phyloP scores from a whole-genome alignment of 305 asterid genomes.

The Fraxinus angustifolia region DNA sequence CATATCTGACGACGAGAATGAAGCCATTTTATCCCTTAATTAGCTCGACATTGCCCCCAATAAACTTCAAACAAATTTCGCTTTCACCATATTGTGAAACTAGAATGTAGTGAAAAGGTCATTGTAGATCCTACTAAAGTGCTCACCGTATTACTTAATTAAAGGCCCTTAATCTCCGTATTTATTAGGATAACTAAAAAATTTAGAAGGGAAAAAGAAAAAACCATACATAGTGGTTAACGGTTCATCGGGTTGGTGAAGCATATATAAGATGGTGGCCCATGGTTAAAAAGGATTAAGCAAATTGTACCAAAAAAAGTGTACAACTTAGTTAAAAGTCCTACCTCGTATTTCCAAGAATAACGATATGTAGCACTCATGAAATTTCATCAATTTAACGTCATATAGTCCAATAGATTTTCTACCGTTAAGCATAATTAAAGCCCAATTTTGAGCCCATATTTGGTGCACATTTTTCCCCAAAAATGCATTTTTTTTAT shows the following conservation, averaged over 20 bases:
- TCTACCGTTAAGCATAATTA: not conserved
- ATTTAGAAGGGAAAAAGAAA: not conserved
- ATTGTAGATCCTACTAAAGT: not conserved
- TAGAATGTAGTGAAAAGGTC: not conserved
- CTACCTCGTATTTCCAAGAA: not conserved
- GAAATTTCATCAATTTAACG: not conserved
- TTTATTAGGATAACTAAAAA: not conserved
- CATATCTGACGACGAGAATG: not conserved
- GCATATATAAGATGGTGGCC: not conserved
- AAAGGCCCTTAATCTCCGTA: not conserved
- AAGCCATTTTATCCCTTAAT: not conserved
- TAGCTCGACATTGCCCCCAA: not conserved
- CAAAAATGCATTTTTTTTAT: no score
- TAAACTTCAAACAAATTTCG: not conserved
- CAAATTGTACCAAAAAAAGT: no score
- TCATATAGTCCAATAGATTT: not conserved
- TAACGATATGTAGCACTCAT: not conserved
- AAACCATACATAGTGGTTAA: not conserved
- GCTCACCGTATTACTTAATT: not conserved
- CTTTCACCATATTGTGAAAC: not conserved
- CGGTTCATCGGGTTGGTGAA: not conserved
- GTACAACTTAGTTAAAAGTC: no score
- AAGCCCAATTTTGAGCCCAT: no score
- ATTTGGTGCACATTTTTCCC: no score
- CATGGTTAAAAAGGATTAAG: not conserved